phyloP scores from a whole-genome alignment of 169 alveolate genomes.

The Cryptosporidium parvum region DNA sequence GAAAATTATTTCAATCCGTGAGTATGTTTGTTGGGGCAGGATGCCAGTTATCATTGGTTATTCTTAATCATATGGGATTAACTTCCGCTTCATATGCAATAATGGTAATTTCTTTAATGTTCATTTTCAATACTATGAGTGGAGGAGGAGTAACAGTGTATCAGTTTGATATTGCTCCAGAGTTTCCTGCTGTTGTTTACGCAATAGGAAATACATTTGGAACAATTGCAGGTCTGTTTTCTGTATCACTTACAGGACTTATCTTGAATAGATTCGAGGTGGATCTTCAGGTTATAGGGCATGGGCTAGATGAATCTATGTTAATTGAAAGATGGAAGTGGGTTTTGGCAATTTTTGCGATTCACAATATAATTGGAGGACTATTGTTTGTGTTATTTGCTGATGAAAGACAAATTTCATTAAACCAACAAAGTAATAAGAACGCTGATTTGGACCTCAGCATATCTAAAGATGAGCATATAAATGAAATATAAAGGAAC shows the following conservation, averaged over 20 bases:
- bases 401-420: slow-evolving; percentile 32
- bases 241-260: slow-evolving; percentile 69
- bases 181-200: slow-evolving; percentile 58
- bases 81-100: slow-evolving; percentile 41
- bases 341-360: slow-evolving; percentile 49
- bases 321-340: slow-evolving; percentile 43
- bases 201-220: slow-evolving; percentile 73
- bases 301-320: not conserved
- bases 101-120: slow-evolving; percentile 53
- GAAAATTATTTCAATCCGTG: slow-evolving; percentile 55
- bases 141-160: slow-evolving; percentile 73
- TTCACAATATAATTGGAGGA: slow-evolving; percentile 69
- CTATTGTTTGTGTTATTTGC: slow-evolving; percentile 29
- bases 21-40: slow-evolving; percentile 68
- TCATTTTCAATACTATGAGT: slow-evolving; percentile 68
- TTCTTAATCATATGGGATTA: slow-evolving; percentile 11
- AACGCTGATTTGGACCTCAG: not conserved
- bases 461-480: not conserved
- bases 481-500: not conserved
- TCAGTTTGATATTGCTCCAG: slow-evolving; percentile 73
- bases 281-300: slow-evolving; percentile 3
- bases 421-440: not conserved
- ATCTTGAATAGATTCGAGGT: slow-evolving; percentile 38
- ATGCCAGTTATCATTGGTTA: slow-evolving; percentile 19
- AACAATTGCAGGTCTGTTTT: slow-evolving; percentile 64